These are phyloP conservation scores for Chaetomium cochliodes DNA, from an alignment of 495 filamentous ascomycete genomes.

Conservation along the genomic window DNA sequence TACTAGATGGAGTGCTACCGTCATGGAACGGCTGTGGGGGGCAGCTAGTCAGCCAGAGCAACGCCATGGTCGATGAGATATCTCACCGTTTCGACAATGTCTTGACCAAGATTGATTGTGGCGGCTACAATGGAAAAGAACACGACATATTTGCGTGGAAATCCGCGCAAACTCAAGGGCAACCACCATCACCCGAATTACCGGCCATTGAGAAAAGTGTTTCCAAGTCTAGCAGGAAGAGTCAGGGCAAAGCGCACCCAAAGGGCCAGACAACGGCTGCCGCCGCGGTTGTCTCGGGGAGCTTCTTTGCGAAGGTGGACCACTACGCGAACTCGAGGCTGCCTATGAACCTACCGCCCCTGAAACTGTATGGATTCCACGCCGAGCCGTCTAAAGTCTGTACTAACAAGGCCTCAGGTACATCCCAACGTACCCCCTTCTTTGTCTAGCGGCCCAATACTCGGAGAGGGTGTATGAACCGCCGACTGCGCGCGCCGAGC, in stretches of 20 bases:
- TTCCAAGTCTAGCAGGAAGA: constrained; percentile 34
- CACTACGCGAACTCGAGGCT: constrained; percentile 75
- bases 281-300: constrained; percentile 44
- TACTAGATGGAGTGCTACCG: constrained; percentile 41
- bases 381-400: neutral
- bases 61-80: constrained; percentile 57
- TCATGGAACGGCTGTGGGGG: constrained; percentile 39
- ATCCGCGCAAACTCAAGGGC: constrained; percentile 33
- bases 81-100: constrained; percentile 58
- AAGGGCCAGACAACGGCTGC: constrained; percentile 42
- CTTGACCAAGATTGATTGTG: constrained; percentile 64
- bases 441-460: constrained; percentile 73
- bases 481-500: constrained; percentile 53
- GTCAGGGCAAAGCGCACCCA: constrained; percentile 25
- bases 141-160: constrained; percentile 54
- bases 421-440: constrained; percentile 65
- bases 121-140: constrained; percentile 62
- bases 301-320: constrained; percentile 74
- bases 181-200: constrained; percentile 21
- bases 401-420: constrained; percentile 46
- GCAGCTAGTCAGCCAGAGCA: constrained; percentile 46
- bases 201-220: constrained; percentile 25
- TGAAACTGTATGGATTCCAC: constrained; percentile 58
- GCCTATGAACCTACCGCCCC: constrained; percentile 61
- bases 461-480: constrained; percentile 68